These are phyloP conservation scores for Pezicula radicicola DNA, from an alignment of 2,329 filamentous ascomycete species.

Conservation along the genomic window DNA sequence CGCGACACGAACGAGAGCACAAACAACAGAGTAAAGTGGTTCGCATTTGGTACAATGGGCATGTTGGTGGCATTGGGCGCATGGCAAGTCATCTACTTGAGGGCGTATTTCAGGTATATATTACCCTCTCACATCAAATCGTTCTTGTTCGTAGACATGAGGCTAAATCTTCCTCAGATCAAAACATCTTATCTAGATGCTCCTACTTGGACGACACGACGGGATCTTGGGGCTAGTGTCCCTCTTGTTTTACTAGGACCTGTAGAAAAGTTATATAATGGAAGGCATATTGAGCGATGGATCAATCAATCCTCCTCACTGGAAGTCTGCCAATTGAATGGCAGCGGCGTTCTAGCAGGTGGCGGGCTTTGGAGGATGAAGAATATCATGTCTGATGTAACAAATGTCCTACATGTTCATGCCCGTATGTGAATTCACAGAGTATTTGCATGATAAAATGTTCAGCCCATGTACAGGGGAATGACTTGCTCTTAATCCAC, in stretches of 20 bases:
- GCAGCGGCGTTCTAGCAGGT: background rate
- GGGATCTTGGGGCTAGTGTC: constrained; percentile 11
- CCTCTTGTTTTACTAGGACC: constrained; percentile 23
- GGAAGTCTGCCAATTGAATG: background rate
- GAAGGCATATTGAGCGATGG: constrained; percentile 1
- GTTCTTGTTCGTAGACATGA: constrained; percentile 2
- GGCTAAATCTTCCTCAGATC: constrained; percentile 41
- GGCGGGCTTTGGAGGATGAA: background rate
- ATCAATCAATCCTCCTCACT: too few species aligned
- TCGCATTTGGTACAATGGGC: constrained; percentile 89
- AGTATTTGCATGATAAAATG: too few species aligned
- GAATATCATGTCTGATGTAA: too few species aligned
- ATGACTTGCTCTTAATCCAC: too few species aligned
- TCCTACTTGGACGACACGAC: constrained; percentile 3
- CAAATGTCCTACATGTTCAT: too few species aligned
- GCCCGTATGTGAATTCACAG: too few species aligned
- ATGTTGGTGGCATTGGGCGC: constrained; percentile 84
- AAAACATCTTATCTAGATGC: constrained; percentile 63
- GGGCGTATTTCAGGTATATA: constrained; percentile 86
- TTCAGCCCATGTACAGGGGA: too few species aligned
- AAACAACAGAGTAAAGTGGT: constrained; percentile 98
- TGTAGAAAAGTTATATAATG: constrained; percentile 24
- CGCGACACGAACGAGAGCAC: constrained; percentile 99
- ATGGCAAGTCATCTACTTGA: constrained; percentile 97
- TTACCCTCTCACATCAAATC: background rate